phyloP scores from a whole-genome alignment of 441 rosid genomes.

The Mallotus repandus region DNA sequence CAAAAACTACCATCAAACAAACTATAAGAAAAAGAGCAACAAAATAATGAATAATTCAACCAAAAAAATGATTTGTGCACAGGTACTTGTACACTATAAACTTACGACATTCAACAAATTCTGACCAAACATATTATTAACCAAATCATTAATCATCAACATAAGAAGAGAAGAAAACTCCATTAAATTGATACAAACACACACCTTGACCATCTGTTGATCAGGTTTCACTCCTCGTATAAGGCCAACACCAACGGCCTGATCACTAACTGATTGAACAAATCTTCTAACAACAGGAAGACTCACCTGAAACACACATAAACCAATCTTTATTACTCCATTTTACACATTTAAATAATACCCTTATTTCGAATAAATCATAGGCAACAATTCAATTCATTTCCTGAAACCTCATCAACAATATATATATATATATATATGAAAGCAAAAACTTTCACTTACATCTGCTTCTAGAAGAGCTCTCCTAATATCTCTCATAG shows the following conservation, averaged over 20 bases:
- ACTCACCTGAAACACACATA: conserved; percentile 70
- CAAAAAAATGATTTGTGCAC: not conserved
- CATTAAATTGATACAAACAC: conserved; percentile 12
- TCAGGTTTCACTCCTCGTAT: conserved; percentile 93
- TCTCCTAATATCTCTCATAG: conserved; percentile 96
- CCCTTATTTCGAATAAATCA: not conserved
- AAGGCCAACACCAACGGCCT: conserved; percentile 84
- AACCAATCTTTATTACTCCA: conserved; percentile 15
- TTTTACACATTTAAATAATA: not conserved
- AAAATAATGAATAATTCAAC: conserved; percentile 3
- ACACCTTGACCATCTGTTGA: conserved; percentile 94
- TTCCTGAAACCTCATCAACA: too few relatives aligned
- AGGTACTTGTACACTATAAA: not conserved
- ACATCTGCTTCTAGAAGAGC: conserved; percentile 99
- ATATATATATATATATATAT: too few relatives aligned
- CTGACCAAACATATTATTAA: not conserved
- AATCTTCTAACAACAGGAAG: conserved; percentile 98
- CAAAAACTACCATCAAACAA: conserved; percentile 1
- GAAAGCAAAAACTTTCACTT: conserved; percentile 29
- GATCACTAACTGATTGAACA: conserved; percentile 86
- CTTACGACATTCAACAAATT: too few relatives aligned
- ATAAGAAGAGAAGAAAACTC: too few relatives aligned
- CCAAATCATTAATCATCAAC: too few relatives aligned
- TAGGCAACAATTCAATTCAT: too few relatives aligned
- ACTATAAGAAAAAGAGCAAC: not conserved